These are phyloP conservation scores for Pilaira anomala DNA, from an alignment of 192 early-diverging fungal genomes.

Conservation along the genomic window DNA sequence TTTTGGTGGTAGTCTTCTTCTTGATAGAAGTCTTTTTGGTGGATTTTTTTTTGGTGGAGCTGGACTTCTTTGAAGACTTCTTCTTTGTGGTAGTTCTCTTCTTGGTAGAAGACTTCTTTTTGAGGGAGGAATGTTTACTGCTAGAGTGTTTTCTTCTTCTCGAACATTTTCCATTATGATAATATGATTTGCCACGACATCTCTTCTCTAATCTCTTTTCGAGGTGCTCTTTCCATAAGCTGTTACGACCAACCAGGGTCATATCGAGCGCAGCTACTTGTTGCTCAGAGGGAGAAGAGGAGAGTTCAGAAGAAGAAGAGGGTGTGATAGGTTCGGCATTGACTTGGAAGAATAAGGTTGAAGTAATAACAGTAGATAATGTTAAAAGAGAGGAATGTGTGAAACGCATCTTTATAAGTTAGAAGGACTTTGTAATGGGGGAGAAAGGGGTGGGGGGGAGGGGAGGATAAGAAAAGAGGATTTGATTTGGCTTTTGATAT, in stretches of 20 bases:
- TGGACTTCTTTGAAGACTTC: not conserved
- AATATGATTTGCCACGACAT: not conserved
- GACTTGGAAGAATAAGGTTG: not conserved
- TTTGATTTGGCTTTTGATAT: not conserved
- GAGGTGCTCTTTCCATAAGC: too few species aligned
- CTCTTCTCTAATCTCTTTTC: not conserved
- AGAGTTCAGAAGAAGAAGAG: not conserved
- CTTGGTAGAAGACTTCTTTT: slow-evolving; percentile 6
- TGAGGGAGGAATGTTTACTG: not conserved
- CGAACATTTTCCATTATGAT: too few species aligned
- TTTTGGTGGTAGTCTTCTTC: not conserved
- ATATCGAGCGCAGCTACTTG: not conserved
- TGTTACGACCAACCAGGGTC: slow-evolving; percentile 10
- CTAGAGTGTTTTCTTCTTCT: too few species aligned
- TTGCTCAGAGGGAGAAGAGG: not conserved
- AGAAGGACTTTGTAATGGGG: too few species aligned
- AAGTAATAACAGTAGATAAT: slow-evolving; percentile 3
- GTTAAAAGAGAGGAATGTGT: slow-evolving; percentile 16
- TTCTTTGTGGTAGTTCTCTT: slow-evolving; percentile 6
- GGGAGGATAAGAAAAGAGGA: not conserved
- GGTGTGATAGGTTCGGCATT: not conserved
- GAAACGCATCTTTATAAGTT: slow-evolving; percentile 1
- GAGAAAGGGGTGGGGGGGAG: too few species aligned
- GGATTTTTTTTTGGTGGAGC: not conserved
- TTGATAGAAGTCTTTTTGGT: not conserved